Base-by-base conservation (phyloP, 2,329 filamentous ascomycete species). In the Aspergillus oerlinghausenensis region DNA sequence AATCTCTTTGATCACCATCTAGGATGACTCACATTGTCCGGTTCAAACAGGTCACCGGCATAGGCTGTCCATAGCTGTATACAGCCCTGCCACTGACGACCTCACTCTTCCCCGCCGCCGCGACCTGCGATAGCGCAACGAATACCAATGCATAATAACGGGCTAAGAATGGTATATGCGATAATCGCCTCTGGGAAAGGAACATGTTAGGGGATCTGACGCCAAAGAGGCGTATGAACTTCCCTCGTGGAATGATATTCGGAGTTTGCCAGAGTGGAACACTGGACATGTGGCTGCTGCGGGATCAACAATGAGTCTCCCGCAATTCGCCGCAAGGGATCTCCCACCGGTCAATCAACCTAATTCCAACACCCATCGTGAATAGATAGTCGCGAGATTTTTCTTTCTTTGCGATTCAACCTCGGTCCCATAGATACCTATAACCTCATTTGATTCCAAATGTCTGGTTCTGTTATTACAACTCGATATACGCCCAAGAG, bases 31-130 rank as follows among this genome's bases (percentile, higher is more conserved):
- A 89, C 87, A 86, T 83, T 73, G 85, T 89, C 58, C 88, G 81
- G 67, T 89, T 88, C 79, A 91, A 83, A 77, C 88, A 91, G 67
- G 87, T 86, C 21, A 91, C 85, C 40, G 81, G 80, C 59, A 91
- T 87, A 10, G 82, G 73, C 14, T 87, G 86, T 64, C 85, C 85
- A 67, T 87, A 67, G 49, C 60, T 68, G 63, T 78, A 78, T 49
- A 72, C 73, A 48, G 60, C 62, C 32, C 60, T 61, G 50, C 45
- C 50, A 54, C 56, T 66, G 55, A 52, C 61, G 55, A 55, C 56
- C 42, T 49, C 53, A 28, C 53, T 65, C 55, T 63, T 65, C 60
- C 65, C 70, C 59, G 65, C 62, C 21, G 63, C 63, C 23, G 58
- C 61, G 42, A 55, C 55, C 51, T 62, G 65, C 58, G 57, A 62